Evolutionary conservation across 345 rosid genomes (phyloP).

Genomic region (Anacardium occidentale): DNA sequence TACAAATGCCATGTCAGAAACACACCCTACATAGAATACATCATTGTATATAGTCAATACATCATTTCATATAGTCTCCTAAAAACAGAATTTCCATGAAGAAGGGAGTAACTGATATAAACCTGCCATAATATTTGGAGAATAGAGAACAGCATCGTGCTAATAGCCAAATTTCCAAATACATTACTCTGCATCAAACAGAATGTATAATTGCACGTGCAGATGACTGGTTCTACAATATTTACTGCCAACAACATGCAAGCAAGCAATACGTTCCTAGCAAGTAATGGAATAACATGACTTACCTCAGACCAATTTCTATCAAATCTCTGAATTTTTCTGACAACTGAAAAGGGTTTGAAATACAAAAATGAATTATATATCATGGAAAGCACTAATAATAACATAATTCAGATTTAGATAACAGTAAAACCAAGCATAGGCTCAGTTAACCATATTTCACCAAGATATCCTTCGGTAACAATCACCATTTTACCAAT

Average conservation of each 20-base stretch:
- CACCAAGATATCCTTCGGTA: neutral
- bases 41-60: no score
- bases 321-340: conserved; percentile 14
- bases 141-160: conserved; percentile 50
- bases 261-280: neutral
- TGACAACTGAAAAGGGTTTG: conserved; percentile 28
- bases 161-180: conserved; percentile 31
- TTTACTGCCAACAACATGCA: neutral
- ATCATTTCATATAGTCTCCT: neutral
- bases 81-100: neutral
- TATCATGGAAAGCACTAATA: neutral
- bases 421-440: neutral
- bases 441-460: neutral
- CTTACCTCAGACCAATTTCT: conserved; percentile 35
- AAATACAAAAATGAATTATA: conserved; percentile 1
- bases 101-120: neutral
- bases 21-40: conserved; percentile 34
- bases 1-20: conserved; percentile 61
- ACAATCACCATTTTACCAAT: neutral
- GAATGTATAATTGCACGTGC: neutral
- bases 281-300: neutral
- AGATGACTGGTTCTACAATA: neutral
- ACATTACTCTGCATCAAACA: conserved; percentile 30
- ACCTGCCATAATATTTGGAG: conserved; percentile 74
- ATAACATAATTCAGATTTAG: neutral